Base-by-base conservation (phyloP, 164 flowering plant genomes). In the Brasenia schreberi region DNA sequence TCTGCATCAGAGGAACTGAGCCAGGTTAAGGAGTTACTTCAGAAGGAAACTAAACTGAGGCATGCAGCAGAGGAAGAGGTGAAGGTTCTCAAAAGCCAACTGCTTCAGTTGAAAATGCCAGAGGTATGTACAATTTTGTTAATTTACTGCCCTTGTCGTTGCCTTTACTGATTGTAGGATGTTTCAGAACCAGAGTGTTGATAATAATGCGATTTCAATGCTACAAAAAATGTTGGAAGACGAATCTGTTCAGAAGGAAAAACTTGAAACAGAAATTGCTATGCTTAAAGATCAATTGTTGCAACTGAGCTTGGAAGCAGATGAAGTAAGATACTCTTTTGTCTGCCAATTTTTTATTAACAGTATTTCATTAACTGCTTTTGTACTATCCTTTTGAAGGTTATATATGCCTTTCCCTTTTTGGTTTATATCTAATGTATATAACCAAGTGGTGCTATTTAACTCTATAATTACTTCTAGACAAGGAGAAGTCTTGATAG, bases 241-340 rank as follows among this genome's bases (percentile, higher is more conserved):
- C 73, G 99, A 95, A 77, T 77, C 74, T 67, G 64, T 58, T 62
- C 81, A 84, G 74, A 92, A 84, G 67, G 79, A 80, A 71, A 92
- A 88, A 69, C 96, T 90, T 73, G 92, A 90, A 79, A 87, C 81
- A 71, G 97, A 95, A 68, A 87, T 95, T 64, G 75, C 85, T 64
- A 45, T 72, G 52, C 71, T 95, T 63, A 92, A 79, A 65, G 81
- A 79, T 74, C 96, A 91, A 74, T 71, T 95, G 74, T 69, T 92
- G 78, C 96, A 90, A 63, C 56, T 94, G 62, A 91, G 92, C 79
- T 82, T 83, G 76, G 86, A 88, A 75, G 96, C 96, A 75, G 95
- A 94, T 78, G 90, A 89, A 96, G 97, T 94, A 76, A 62, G 78
- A 52, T 61, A 18, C 39, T 33, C 2, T 49, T 14, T 49, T 7